phyloP scores from a whole-genome alignment of 345 rosid species.

The Eutrema yunnanense region DNA sequence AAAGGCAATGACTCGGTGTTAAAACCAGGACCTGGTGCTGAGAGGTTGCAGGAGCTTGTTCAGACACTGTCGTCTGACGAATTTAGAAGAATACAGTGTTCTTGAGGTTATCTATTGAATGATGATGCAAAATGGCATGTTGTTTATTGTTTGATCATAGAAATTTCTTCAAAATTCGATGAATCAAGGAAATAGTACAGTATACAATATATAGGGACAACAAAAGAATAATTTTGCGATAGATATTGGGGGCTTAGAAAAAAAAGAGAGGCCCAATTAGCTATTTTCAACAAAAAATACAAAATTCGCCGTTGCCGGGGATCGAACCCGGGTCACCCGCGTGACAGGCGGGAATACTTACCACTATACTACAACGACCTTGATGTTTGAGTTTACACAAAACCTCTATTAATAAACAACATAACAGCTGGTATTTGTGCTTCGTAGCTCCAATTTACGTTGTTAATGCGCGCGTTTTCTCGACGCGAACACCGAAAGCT shows the following conservation, averaged over 20 bases:
- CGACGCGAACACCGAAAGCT: background rate
- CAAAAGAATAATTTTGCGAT: background rate
- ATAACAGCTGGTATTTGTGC: too few relatives aligned
- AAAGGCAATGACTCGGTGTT: conserved; percentile 56
- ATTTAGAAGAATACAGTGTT: conserved; percentile 49
- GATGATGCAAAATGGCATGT: background rate
- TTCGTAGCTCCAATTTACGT: background rate
- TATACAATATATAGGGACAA: background rate
- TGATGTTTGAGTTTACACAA: background rate
- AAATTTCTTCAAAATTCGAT: background rate
- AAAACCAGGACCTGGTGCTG: conserved; percentile 75
- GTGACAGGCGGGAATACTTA: conserved; percentile 97
- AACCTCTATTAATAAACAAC: background rate
- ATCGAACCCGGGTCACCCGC: conserved; percentile 99
- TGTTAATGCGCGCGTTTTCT: background rate
- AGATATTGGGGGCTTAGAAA: background rate
- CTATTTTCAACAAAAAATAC: too few relatives aligned
- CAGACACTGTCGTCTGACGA: conserved; percentile 53
- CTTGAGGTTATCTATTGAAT: conserved; percentile 26
- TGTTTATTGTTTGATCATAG: conserved; percentile 17
- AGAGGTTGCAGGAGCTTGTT: conserved; percentile 53
- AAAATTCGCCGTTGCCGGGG: conserved; percentile 72
- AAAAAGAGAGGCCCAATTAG: background rate
- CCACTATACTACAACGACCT: conserved; percentile 98
- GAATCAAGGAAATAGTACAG: background rate